Conservation (phyloP, 768 basidiomycete species). For the Leccinellum rugosiceps region DNA sequence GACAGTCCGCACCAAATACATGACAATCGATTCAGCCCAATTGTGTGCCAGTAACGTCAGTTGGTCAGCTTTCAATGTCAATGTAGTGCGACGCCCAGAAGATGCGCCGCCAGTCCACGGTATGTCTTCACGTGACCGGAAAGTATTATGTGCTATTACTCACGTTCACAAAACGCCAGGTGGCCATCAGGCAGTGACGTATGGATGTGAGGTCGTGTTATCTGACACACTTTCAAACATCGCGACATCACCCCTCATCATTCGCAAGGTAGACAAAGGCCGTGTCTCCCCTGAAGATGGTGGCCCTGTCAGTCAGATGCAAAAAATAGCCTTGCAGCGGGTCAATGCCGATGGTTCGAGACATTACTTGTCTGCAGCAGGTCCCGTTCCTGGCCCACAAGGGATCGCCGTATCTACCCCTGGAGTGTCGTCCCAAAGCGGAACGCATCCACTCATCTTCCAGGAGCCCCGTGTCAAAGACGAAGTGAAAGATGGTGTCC, state of each 20-base stretch:
- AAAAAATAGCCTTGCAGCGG: constrained; percentile 89
- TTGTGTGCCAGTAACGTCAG: constrained; percentile 86
- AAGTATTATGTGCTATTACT: constrained; percentile 35
- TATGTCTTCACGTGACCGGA: constrained; percentile 56
- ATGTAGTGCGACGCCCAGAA: constrained; percentile 74
- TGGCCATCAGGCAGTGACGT: constrained; percentile 83
- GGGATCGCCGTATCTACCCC: constrained; percentile 69
- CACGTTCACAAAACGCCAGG: constrained; percentile 43
- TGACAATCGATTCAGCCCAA: constrained; percentile 84
- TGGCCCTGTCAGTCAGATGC: constrained; percentile 94
- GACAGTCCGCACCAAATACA: constrained; percentile 95
- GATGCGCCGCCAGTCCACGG: constrained; percentile 59
- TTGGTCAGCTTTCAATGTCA: constrained; percentile 95
- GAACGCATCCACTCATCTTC: constrained; percentile 79
- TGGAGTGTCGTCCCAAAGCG: constrained; percentile 72
- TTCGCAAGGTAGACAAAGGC: constrained; percentile 92
- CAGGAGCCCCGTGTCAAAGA: constrained; percentile 77
- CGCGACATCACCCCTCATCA: constrained; percentile 78
- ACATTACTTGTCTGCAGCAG: constrained; percentile 87
- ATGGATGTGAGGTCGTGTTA: constrained; percentile 85
- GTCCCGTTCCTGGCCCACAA: constrained; percentile 75
- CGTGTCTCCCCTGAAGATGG: constrained; percentile 83
- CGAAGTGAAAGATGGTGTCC: constrained; percentile 75
- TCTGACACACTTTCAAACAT: constrained; percentile 84
- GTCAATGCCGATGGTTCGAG: constrained; percentile 78